phyloP scores from a whole-genome alignment of 306 rosid species.

The Sicyos baderoa region DNA sequence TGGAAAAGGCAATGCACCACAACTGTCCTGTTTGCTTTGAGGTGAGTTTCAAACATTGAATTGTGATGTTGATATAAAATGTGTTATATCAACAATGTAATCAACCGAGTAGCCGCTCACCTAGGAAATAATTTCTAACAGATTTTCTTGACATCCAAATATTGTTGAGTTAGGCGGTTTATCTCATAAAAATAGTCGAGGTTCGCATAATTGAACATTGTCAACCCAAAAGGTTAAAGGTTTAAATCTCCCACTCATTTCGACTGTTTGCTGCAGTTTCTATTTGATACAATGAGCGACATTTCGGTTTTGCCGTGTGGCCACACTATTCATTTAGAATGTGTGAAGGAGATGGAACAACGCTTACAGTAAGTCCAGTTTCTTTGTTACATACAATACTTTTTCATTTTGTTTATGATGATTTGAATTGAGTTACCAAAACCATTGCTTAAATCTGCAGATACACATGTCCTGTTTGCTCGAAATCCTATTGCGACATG shows the following conservation, averaged over 20 bases:
- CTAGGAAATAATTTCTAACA: too few species aligned
- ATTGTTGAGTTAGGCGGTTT: too few species aligned
- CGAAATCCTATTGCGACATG: constrained; percentile 69
- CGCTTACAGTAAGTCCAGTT: constrained; percentile 46
- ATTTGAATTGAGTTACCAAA: not conserved
- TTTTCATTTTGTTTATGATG: not conserved
- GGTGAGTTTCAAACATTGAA: constrained; percentile 30
- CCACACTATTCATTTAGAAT: constrained; percentile 56
- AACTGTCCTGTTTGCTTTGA: constrained; percentile 84
- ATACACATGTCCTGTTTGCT: constrained; percentile 74
- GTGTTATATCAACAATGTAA: too few species aligned
- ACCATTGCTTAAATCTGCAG: constrained; percentile 29
- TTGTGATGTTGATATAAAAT: not conserved
- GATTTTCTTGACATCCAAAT: too few species aligned
- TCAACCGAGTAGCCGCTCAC: too few species aligned
- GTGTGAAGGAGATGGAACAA: constrained; percentile 50
- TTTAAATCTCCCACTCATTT: not conserved
- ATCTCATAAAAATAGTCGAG: too few species aligned
- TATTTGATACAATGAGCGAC: constrained; percentile 55
- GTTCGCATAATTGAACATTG: not conserved
- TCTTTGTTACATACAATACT: not conserved
- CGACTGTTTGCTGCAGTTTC: constrained; percentile 41
- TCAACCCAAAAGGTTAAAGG: not conserved
- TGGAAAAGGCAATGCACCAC: constrained; percentile 80
- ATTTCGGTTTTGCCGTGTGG: constrained; percentile 62